Evolutionary conservation across 202 grass and related monocot species (phyloP), one percentile per base, ranked within the genome.

Genomic region (Brachypodium distachyon): DNA sequence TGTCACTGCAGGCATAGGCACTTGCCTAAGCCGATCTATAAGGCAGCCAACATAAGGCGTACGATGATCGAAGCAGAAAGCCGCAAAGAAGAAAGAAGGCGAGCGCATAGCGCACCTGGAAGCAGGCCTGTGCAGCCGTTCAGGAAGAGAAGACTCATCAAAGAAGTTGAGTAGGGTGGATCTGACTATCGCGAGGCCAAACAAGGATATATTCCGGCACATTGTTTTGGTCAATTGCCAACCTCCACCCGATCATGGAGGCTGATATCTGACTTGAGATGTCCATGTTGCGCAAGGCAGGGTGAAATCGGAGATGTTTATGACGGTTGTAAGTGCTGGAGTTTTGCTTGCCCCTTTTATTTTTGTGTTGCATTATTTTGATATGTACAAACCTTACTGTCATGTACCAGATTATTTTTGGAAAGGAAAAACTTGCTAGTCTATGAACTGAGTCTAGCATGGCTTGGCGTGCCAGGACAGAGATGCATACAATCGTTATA

Each of bases 81-180:
- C 27, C 83, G 69, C 11, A 96, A 91, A 71, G 80, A 93, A 42
- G 42, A 89, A 36, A 90, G 78, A n/a, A 90, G 85, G 78, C 81
- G 61, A 43, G 88, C 88, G 43, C 96, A 99, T 71, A 96, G 96
- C 58, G 87, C 90, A 48, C 87, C 85, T 23, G 90, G 92, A 39
- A 96, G 89, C 74, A 87, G 87, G 56, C 37, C 90, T 31, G 66
- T 61, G 44, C 82, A 89, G 67, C 81, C 96, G 39, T 99, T 99
- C 85, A 89, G 92, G 82, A 96, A 87, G 72, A 78, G 96, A 73
- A 96, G 92, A 83, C 95, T 99, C 57, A 85, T 99, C 78, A 93
- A 85, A 74, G 87, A 99, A 84, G 90, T 90, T 23, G 89, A 93
- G 66, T 97, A 86, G 65, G 41, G 23, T 7, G 21, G 32, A 51